phyloP scores from a whole-genome alignment of 768 basidiomycete species.

The Tremella mesenterica region DNA sequence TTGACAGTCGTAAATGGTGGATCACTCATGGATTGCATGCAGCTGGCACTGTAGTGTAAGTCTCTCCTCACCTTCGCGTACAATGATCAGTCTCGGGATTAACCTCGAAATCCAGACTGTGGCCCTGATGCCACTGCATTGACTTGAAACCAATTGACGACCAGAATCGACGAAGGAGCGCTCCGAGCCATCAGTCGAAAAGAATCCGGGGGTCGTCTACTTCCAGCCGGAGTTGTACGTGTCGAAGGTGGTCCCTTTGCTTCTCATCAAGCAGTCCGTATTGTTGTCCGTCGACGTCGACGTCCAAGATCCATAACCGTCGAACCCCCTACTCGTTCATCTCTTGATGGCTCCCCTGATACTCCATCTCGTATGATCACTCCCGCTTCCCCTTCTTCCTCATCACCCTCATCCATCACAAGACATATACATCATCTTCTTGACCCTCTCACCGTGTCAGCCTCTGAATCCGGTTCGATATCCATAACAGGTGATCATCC shows the following conservation, averaged over 20 bases:
- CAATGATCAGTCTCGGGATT: too few relatives aligned
- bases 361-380: neutral
- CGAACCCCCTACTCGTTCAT: too few relatives aligned
- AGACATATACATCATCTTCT: neutral
- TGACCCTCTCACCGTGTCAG: neutral
- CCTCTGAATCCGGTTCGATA: neutral
- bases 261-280: constrained; percentile 83
- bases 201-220: constrained; percentile 72
- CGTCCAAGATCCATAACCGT: neutral
- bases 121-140: neutral
- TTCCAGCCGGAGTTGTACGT: constrained; percentile 83
- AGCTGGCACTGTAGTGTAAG: constrained; percentile 65
- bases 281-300: constrained; percentile 52
- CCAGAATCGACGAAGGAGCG: constrained; percentile 73
- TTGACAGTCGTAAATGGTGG: constrained; percentile 83
- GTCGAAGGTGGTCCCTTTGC: constrained; percentile 77
- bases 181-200: constrained; percentile 72
- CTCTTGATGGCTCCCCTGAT: neutral
- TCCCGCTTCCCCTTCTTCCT: neutral
- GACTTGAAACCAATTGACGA: too few relatives aligned
- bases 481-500: too few relatives aligned
- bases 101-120: too few relatives aligned
- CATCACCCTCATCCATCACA: constrained; percentile 1
- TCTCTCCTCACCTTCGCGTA: too few relatives aligned
- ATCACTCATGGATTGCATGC: constrained; percentile 89